Evolutionary conservation across 148 eudicot genomes (phyloP).

Genomic region (Chenopodium album): DNA sequence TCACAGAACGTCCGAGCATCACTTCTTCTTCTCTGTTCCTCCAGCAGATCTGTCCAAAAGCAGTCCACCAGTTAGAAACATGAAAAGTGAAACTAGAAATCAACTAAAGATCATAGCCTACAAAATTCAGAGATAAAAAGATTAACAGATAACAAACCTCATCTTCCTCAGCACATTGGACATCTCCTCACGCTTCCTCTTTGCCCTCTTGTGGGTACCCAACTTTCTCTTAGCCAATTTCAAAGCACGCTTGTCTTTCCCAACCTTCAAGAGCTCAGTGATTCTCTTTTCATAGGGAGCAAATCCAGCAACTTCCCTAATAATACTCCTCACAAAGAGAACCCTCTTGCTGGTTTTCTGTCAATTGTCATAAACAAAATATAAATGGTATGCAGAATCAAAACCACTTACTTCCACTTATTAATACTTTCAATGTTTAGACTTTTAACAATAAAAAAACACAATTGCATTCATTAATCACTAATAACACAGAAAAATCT

Average conservation of each 20-base stretch:
- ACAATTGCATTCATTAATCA: background rate
- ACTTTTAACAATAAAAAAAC: background rate
- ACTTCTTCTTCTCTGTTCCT: slow-evolving; percentile 68
- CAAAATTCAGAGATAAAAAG: background rate
- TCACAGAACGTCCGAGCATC: slow-evolving; percentile 7
- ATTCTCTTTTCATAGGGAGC: slow-evolving; percentile 73
- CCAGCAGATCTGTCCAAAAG: slow-evolving; percentile 54
- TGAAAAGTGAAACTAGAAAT: background rate
- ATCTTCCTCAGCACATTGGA: slow-evolving; percentile 61
- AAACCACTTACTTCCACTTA: background rate
- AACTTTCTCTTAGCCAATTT: slow-evolving; percentile 65
- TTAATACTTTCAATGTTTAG: too few relatives aligned
- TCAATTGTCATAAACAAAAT: background rate
- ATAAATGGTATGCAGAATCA: background rate
- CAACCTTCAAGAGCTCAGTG: slow-evolving; percentile 65
- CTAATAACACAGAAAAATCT: background rate
- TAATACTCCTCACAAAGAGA: slow-evolving; percentile 51
- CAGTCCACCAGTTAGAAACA: slow-evolving; percentile 1
- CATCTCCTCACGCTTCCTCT: slow-evolving; percentile 84
- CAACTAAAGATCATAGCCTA: background rate
- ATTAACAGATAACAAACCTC: slow-evolving; percentile 32
- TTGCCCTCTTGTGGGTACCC: slow-evolving; percentile 82
- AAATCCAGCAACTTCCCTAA: slow-evolving; percentile 65
- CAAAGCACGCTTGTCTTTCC: slow-evolving; percentile 66
- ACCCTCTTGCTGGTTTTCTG: slow-evolving; percentile 60